Conservation (phyloP, 352 stramenopile species). For the Sclerospora graminicola region DNA sequence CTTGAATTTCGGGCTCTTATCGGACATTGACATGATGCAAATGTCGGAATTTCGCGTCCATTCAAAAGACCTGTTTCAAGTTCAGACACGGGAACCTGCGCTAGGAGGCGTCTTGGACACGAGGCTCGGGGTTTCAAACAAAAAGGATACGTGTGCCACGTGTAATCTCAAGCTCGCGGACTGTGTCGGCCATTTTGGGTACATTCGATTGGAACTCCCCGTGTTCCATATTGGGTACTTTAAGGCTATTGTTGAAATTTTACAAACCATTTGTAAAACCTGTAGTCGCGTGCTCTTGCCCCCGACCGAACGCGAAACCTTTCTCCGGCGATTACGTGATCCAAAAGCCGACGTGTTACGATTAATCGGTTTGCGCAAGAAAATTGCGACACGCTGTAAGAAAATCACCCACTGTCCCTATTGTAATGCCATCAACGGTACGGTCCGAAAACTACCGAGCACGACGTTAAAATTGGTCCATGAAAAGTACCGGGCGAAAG, state of each 20-base stretch:
- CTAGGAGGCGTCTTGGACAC: slow-evolving; percentile 93
- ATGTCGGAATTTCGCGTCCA: slow-evolving; percentile 92
- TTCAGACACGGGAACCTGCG: slow-evolving; percentile 90
- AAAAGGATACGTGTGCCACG: slow-evolving; percentile 90
- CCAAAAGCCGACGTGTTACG: slow-evolving; percentile 65
- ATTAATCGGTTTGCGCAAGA: slow-evolving; percentile 85
- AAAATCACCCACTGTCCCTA: slow-evolving; percentile 93
- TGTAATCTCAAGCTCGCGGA: slow-evolving; percentile 90
- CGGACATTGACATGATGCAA: slow-evolving; percentile 92
- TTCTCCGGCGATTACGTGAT: slow-evolving; percentile 86
- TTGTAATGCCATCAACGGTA: slow-evolving; percentile 94
- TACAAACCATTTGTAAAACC: slow-evolving; percentile 97
- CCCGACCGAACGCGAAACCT: slow-evolving; percentile 80
- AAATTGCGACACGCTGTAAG: slow-evolving; percentile 95
- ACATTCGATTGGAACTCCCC: slow-evolving; percentile 95
- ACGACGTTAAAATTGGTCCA: slow-evolving; percentile 98
- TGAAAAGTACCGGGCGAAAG: slow-evolving; percentile 92
- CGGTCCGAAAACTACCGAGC: slow-evolving; percentile 95
- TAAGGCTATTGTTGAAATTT: slow-evolving; percentile 94
- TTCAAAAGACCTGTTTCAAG: slow-evolving; percentile 94
- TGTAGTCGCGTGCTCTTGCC: slow-evolving; percentile 93
- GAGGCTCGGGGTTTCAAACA: slow-evolving; percentile 96
- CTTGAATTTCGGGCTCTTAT: slow-evolving; percentile 97
- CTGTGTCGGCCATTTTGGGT: slow-evolving; percentile 98
- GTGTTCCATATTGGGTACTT: slow-evolving; percentile 99